Conservation (phyloP, 2,329 filamentous ascomycete species). For the Nemania diffusa region DNA sequence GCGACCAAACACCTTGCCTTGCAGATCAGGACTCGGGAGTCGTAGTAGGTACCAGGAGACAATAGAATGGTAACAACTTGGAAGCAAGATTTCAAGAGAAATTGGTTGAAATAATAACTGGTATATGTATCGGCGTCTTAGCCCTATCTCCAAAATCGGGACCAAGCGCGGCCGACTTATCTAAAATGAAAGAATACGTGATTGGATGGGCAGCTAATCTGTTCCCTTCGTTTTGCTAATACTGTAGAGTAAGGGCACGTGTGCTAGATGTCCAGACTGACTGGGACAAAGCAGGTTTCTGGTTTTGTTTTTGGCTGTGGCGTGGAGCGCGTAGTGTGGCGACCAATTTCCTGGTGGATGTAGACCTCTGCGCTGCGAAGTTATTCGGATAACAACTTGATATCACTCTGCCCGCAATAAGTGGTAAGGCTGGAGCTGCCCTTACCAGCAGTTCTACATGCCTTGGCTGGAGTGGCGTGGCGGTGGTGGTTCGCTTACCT, state of each 20-base stretch:
- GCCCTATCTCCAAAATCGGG: not conserved
- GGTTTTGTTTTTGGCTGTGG: not conserved
- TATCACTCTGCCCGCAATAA: not conserved
- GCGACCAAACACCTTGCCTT: not conserved
- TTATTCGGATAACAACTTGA: conserved; percentile 31
- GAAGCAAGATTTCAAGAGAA: not conserved
- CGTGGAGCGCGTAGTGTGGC: conserved; percentile 10
- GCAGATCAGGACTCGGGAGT: not conserved
- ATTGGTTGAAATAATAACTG: not conserved
- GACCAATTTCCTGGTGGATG: not conserved
- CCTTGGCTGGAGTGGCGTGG: too few relatives aligned
- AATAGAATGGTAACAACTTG: not conserved
- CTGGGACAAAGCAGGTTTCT: conserved; percentile 11
- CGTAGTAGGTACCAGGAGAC: not conserved
- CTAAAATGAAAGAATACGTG: conserved; percentile 5
- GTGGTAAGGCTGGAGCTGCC: conserved; percentile 30
- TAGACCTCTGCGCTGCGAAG: conserved; percentile 14
- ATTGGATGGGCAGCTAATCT: conserved; percentile 17
- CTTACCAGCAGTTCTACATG: conserved; percentile 12
- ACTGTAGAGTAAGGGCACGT: conserved; percentile 21
- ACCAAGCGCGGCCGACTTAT: conserved; percentile 13
- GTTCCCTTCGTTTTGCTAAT: conserved; percentile 1
- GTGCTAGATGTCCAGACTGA: conserved; percentile 1
- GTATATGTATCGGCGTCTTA: not conserved
- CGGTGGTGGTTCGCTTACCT: conserved; percentile 6